Conservation (phyloP, 257 asterid genomes). For the Gardenia jasminoides region DNA sequence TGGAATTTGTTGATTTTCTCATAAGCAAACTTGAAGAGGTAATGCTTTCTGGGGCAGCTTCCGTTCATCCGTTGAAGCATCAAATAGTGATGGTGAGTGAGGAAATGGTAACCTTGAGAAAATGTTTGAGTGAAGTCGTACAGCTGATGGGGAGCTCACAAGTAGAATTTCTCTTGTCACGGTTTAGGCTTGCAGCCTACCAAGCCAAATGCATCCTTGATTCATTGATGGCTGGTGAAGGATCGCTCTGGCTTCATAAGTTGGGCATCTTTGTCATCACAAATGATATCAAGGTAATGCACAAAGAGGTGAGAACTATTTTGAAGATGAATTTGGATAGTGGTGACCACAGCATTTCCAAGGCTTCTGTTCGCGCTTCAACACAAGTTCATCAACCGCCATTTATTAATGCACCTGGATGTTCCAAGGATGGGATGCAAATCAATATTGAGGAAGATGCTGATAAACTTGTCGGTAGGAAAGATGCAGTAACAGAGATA, state of each 20-base stretch:
- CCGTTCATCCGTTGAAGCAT: not conserved
- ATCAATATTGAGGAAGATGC: not conserved
- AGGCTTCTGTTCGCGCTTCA: not conserved
- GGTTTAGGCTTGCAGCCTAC: not conserved
- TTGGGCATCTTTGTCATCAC: conserved; percentile 5
- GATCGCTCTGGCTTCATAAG: conserved; percentile 22
- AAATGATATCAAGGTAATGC: conserved; percentile 3
- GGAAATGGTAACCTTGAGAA: conserved; percentile 7
- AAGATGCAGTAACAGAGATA: not conserved
- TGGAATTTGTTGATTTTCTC: conserved; percentile 11
- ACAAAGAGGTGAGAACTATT: not conserved
- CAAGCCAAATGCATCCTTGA: conserved; percentile 1
- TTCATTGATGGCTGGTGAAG: conserved; percentile 22
- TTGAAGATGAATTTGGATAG: not conserved
- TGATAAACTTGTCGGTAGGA: not conserved
- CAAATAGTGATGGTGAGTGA: not conserved
- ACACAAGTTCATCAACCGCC: not conserved
- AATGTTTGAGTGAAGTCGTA: not conserved
- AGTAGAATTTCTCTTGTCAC: not conserved
- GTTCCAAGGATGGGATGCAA: not conserved
- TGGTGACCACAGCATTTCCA: not conserved
- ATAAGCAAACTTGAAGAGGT: conserved; percentile 1
- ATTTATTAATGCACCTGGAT: not conserved
- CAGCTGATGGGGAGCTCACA: not conserved
- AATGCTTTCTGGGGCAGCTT: not conserved